Base-by-base conservation (phyloP, 768 basidiomycete genomes). In the Astraeus odoratus region DNA sequence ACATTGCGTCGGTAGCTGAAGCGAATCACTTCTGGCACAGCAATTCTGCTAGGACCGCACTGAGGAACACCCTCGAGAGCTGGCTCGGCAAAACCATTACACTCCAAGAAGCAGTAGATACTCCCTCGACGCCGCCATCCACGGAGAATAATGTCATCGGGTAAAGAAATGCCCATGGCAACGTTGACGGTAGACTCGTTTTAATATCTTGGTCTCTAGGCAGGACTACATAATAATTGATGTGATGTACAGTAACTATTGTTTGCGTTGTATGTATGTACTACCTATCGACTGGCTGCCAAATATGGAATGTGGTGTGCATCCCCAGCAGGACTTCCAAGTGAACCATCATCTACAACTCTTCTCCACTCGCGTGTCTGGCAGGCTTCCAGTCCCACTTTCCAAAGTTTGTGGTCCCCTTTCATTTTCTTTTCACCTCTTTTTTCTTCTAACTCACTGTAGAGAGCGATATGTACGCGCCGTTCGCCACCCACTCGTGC, bases 21-120 rank as follows among this genome's bases (percentile, higher is more conserved):
- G 83, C 69, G 8, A 69, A 76, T 24, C 86, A 88, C 66, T 87
- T 87, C 60, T 88, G 86, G 86, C 60, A 63, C 30, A 77, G 66
- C 1, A 50, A 31, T 8, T 58, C 61, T 4, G 51, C 56, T 47
- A 53, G 55, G 29, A 41, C 26, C n/a, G 40, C 43, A 15, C 30
- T 64, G 47, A 59, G 42, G 44, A 53, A 47, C 2, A 39, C 51
- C 24, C 16, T 64, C 12, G 50, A 43, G 47, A 30, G 15, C 9
- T 65, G 63, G 63, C 26, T 61, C 30, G n/a, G 39, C 33, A 18
- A 36, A 36, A 16, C 42, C 26, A 2, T 20, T 44, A 20, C 29
- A 4, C 6, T 29, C n/a, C n/a, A n/a, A n/a, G n/a, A n/a, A n/a
- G n/a, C n/a, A n/a, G n/a, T 20, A 18, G 43, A 35, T 13, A 26